Evolutionary conservation across 805 yeast species (phyloP), one percentile per base, ranked within the genome.

Genomic region (Scheffersomyces amazonensis): DNA sequence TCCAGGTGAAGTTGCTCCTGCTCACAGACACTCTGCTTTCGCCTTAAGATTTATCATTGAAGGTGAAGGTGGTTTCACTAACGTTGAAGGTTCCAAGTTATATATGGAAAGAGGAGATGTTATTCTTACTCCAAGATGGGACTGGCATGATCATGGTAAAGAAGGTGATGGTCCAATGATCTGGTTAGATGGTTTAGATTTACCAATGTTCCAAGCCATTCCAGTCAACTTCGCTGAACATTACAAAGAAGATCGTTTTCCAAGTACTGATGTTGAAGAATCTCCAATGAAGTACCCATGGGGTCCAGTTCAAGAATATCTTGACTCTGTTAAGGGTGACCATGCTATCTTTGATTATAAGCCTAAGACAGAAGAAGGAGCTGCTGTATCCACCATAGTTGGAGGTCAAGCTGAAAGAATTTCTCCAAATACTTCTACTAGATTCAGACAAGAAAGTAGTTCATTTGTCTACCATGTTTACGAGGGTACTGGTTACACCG

Each of bases 1-100:
- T 16, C 42, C 47, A 5, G 45, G 47, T 16, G 44, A 42, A 42
- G 44, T 42, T 16, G 47, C 47, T 23, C 46, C 42, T n/a, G 47
- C 45, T 23, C 45, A 43, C 16, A 40, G 47, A 31, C 47, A 43
- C 31, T 32, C 42, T 27, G 47, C 45, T 15, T 43, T 43, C 34
- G 46, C 46, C 5, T 37, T 43, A 15, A 36, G 46, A 38, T 43
- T 43, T 20, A 43, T 43, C 12, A 38, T 42, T 31, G 46, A 42
- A 29, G 46, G 46, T 31, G 38, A 42, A 10, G 47, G 47, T 35
- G 46, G 47, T 2, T 43, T 36, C 22, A 43, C 47, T 32, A 35
- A 34, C 16, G 45, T 43, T 31, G 45, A 43, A 34, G 47, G 47
- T 28, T 16, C 39, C 5, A 41, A 35, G 30, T 31, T 43, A 24